phyloP scores from a whole-genome alignment of 164 flowering plant genomes.

The Hamamelis virginiana region DNA sequence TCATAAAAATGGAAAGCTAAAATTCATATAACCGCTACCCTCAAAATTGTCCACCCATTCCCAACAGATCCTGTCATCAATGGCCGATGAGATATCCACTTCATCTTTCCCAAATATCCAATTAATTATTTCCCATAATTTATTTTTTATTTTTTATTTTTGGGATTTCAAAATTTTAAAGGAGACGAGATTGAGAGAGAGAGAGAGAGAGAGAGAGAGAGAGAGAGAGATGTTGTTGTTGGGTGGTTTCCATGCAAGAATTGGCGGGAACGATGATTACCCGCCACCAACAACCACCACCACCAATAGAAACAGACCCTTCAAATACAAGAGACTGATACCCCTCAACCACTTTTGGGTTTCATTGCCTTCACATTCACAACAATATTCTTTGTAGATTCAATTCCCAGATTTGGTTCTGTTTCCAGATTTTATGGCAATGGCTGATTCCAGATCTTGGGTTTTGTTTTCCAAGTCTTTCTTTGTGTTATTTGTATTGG shows the following conservation, averaged over 20 bases:
- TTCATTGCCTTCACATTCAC: slow-evolving; percentile 12
- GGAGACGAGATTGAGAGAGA: no score
- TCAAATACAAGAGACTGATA: slow-evolving; percentile 34
- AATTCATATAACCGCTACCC: no score
- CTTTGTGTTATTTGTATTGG: slow-evolving; percentile 4
- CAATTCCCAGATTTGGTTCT: not conserved
- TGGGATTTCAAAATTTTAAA: no score
- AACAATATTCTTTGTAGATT: not conserved
- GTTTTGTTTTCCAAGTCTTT: not conserved
- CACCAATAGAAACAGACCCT: slow-evolving; percentile 24
- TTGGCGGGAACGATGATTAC: slow-evolving; percentile 33
- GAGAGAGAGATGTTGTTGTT: not conserved
- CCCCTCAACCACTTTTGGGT: slow-evolving; percentile 21
- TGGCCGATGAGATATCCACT: no score
- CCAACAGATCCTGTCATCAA: no score
- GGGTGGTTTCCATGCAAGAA: slow-evolving; percentile 9
- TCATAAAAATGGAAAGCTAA: no score
- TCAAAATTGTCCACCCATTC: no score
- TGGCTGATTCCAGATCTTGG: slow-evolving; percentile 23
- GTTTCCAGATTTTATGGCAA: not conserved
- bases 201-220: no score
- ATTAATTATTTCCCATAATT: no score
- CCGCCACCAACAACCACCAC: slow-evolving; percentile 29
- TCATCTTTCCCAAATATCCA: no score
- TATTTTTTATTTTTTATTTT: no score